Evolutionary conservation across 345 rosid genomes (phyloP).

Genomic region (Aurinia saxatilis): DNA sequence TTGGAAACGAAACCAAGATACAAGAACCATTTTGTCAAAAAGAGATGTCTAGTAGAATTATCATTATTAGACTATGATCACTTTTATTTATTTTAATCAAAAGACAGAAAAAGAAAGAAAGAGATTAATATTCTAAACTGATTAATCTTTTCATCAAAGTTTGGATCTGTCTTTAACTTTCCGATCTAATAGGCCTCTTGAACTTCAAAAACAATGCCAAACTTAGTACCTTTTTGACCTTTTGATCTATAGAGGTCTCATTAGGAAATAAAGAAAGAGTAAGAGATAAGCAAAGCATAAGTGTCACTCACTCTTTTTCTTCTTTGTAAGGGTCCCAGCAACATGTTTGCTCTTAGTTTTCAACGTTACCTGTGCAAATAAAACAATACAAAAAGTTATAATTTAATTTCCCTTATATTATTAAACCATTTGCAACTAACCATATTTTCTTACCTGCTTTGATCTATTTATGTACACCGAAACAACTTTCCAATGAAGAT

Average conservation of each 20-base stretch:
- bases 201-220: not conserved
- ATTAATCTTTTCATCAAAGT: not conserved
- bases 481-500: constrained; percentile 92
- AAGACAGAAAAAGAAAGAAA: not conserved
- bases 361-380: constrained; percentile 52
- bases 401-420: too few relatives aligned
- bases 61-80: not conserved
- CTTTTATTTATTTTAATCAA: not conserved
- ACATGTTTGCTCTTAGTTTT: constrained; percentile 88
- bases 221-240: constrained; percentile 16
- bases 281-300: constrained; percentile 25
- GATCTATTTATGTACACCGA: constrained; percentile 75
- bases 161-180: constrained; percentile 20
- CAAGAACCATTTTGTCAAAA: not conserved
- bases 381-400: too few relatives aligned
- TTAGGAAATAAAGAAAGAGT: constrained; percentile 17
- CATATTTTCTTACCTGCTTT: constrained; percentile 51
- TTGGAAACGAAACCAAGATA: not conserved
- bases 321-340: constrained; percentile 75
- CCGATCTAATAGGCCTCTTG: constrained; percentile 1
- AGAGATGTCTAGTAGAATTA: not conserved
- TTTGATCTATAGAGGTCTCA: constrained; percentile 8
- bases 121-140: not conserved
- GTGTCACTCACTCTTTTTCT: constrained; percentile 62
- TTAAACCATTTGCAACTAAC: too few relatives aligned